Evolutionary conservation across 1,139 yeast genomes (phyloP).

Genomic region (Yamadazyma friedrichii): DNA sequence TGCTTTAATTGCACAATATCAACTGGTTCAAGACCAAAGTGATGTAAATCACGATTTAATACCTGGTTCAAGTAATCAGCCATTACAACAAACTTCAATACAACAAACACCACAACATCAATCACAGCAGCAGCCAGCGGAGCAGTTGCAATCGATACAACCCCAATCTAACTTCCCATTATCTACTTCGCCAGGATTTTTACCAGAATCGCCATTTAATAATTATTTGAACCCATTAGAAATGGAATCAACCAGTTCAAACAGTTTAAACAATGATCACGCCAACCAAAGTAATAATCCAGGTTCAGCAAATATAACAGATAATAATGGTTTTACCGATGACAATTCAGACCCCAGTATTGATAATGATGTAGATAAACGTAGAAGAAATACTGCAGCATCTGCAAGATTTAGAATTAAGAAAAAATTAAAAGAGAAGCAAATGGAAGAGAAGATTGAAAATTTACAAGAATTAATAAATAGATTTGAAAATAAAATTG

Average conservation of each 20-base stretch:
- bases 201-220: not conserved
- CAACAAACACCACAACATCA: not conserved
- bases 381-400: slow-evolving; percentile 62
- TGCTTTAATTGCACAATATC: slow-evolving; percentile 71
- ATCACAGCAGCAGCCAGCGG: not conserved
- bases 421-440: slow-evolving; percentile 58
- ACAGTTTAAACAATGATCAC: not conserved
- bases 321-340: not conserved
- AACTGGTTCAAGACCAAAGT: slow-evolving; percentile 22
- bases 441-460: slow-evolving; percentile 51
- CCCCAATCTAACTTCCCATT: not conserved
- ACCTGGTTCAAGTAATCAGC: not conserved
- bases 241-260: not conserved
- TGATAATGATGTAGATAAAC: slow-evolving; percentile 35
- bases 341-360: slow-evolving; percentile 4
- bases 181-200: not conserved
- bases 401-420: slow-evolving; percentile 61
- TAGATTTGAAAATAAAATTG: slow-evolving; percentile 42
- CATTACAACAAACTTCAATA: not conserved
- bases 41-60: not conserved
- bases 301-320: not conserved
- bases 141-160: too few species aligned
- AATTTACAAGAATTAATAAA: slow-evolving; percentile 42
- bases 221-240: slow-evolving; percentile 1
- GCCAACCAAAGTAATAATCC: not conserved